These are phyloP conservation scores for Acidomyces sp. DNA, from an alignment of 495 filamentous ascomycete genomes.

Conservation along the genomic window DNA sequence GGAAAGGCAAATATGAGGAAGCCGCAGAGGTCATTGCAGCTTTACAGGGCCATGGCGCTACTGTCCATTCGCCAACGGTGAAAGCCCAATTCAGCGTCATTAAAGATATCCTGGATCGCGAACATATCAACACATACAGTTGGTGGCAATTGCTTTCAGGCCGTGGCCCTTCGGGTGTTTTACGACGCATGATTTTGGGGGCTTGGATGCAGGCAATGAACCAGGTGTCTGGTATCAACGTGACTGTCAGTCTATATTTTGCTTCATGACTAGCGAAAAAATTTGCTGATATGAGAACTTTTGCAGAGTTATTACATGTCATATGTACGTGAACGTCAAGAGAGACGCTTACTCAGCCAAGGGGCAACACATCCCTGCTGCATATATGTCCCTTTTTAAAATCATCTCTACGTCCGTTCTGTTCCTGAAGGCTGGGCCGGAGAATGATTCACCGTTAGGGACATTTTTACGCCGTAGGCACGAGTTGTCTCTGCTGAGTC, in stretches of 20 bases:
- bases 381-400: too few relatives aligned
- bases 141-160: constrained; percentile 25
- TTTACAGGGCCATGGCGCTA: constrained; percentile 23
- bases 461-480: too few relatives aligned
- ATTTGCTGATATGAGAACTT: too few relatives aligned
- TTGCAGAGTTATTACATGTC: constrained; percentile 24
- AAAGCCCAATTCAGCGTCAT: constrained; percentile 25
- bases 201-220: constrained; percentile 27
- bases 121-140: constrained; percentile 22
- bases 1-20: constrained; percentile 26
- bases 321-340: too few relatives aligned
- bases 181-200: constrained; percentile 24
- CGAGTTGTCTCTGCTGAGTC: too few relatives aligned
- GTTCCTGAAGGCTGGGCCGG: too few relatives aligned
- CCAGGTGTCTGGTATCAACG: constrained; percentile 19
- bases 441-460: too few relatives aligned
- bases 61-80: constrained; percentile 15
- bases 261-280: too few relatives aligned
- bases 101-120: constrained; percentile 25
- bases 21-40: constrained; percentile 26
- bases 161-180: constrained; percentile 20
- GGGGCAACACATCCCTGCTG: too few relatives aligned
- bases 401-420: too few relatives aligned
- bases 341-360: too few relatives aligned
- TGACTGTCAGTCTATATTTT: too few relatives aligned